Conservation (phyloP, 1,284 basidiomycete genomes). For the Leccinum subrobustum region DNA sequence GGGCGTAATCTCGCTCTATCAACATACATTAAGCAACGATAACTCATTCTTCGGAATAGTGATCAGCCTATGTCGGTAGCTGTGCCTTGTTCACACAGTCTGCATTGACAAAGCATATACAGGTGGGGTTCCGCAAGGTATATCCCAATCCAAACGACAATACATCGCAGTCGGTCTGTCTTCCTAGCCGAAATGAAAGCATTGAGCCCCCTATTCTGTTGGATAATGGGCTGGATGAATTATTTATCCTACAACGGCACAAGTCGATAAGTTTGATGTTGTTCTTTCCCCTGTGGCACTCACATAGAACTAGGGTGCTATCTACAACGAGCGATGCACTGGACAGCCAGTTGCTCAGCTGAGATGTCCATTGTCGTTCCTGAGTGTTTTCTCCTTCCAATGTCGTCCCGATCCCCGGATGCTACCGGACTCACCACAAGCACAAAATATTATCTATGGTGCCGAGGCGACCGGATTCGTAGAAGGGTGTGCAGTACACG, state of each 20-base stretch:
- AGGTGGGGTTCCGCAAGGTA: background rate
- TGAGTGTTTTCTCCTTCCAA: background rate
- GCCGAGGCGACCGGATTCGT: slow-evolving; percentile 10
- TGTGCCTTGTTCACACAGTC: background rate
- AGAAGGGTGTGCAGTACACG: slow-evolving; percentile 4
- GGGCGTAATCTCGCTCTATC: slow-evolving; percentile 15
- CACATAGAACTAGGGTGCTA: slow-evolving; percentile 3
- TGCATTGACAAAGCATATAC: background rate
- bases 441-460: background rate
- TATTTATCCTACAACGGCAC: slow-evolving; percentile 4
- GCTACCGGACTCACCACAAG: slow-evolving; percentile 31
- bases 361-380: background rate
- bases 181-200: background rate
- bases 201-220: slow-evolving; percentile 1
- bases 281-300: background rate
- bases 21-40: slow-evolving; percentile 6
- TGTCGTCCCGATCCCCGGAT: slow-evolving; percentile 23
- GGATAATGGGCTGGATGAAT: background rate
- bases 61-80: background rate
- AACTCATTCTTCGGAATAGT: slow-evolving; percentile 1
- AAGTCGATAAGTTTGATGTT: slow-evolving; percentile 2
- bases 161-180: background rate
- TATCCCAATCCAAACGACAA: background rate
- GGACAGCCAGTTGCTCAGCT: background rate
- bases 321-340: background rate